Base-by-base conservation (phyloP, 352 stramenopile species). In the Phytophthora agathidicida region DNA sequence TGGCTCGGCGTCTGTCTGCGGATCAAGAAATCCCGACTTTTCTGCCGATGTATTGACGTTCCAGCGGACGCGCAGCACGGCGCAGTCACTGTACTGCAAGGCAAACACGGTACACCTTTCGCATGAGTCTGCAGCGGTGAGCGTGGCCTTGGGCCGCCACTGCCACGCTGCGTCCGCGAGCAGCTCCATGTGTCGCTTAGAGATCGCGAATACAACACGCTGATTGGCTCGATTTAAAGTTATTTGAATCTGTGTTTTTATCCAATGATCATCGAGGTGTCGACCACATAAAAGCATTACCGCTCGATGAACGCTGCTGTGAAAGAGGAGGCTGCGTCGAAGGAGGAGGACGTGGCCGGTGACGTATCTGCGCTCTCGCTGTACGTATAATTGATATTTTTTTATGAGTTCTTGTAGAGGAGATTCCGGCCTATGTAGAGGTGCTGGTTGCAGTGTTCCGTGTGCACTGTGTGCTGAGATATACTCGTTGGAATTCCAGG, bases 21-120 rank as follows among this genome's bases (percentile, higher is more conserved):
- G 60, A 38, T 77, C 60, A 8, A 33, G 5, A 52, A 48, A 22
- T 28, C 30, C n/a, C 56, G 37, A 10, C 20, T 35, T 37, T 26
- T 4, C 7, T 32, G 31, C 1, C 56, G 41, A 1, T 16, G 14
- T 7, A 41, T 17, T 22, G 10, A 17, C 20, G 47, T 65, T 73
- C 62, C 69, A 73, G 3, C 71, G 65, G 42, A 91, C 73, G 17
- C 71, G 68, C 9, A 91, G 39, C 49, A 91, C 68, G 1, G 63
- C 19, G 20, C 68, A 77, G 35, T 91, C 81, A 7, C 48, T 48
- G 19, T 77, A 80, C 41, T 86, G 72, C 23, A 91, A 59, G 0
- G 75, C 83, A 22, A 85, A 68, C 23, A 71, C 72, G 2, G 63
- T 72, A 32, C 78, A 84, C 2, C 60, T 39, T 24, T 60, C 47